Conservation (phyloP, 2,329 filamentous ascomycete genomes). For the Torrubiella hemipterigena region DNA sequence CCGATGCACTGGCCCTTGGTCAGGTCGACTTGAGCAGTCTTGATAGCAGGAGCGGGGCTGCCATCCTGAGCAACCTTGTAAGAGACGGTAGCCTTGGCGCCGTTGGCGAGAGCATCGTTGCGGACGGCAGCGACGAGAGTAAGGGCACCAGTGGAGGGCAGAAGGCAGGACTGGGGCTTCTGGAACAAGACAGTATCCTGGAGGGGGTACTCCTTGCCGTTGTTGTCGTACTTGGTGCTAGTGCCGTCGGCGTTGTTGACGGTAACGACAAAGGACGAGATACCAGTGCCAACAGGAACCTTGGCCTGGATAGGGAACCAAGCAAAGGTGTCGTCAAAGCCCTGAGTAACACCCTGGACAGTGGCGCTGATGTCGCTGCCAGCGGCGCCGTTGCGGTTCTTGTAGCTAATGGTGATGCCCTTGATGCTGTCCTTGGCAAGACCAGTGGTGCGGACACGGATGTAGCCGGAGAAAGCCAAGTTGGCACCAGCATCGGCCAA, state of each 20-base stretch:
- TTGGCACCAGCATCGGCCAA: conserved; percentile 34
- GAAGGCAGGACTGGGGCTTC: conserved; percentile 43
- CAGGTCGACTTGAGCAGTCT: conserved; percentile 25
- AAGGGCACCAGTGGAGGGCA: conserved; percentile 26
- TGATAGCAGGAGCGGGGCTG: conserved; percentile 30
- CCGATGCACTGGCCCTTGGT: conserved; percentile 31
- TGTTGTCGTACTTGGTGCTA: conserved; percentile 39
- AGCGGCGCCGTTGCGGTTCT: conserved; percentile 36
- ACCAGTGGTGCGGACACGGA: conserved; percentile 43
- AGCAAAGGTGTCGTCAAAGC: conserved; percentile 49
- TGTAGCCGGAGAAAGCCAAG: conserved; percentile 39
- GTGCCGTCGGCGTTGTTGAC: conserved; percentile 35
- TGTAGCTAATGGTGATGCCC: conserved; percentile 41
- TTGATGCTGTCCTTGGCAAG: conserved; percentile 28
- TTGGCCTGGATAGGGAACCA: conserved; percentile 37
- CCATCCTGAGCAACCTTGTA: conserved; percentile 28
- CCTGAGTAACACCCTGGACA: conserved; percentile 34
- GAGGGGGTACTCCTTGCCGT: conserved; percentile 41
- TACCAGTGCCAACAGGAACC: conserved; percentile 44
- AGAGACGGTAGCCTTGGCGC: conserved; percentile 28
- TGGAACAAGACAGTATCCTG: conserved; percentile 44
- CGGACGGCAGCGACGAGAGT: conserved; percentile 35
- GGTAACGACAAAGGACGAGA: conserved; percentile 48
- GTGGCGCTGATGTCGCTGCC: conserved; percentile 27
- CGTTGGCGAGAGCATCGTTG: conserved; percentile 30